phyloP scores from a whole-genome alignment of 805 yeast species.

The Starmera quercuum region DNA sequence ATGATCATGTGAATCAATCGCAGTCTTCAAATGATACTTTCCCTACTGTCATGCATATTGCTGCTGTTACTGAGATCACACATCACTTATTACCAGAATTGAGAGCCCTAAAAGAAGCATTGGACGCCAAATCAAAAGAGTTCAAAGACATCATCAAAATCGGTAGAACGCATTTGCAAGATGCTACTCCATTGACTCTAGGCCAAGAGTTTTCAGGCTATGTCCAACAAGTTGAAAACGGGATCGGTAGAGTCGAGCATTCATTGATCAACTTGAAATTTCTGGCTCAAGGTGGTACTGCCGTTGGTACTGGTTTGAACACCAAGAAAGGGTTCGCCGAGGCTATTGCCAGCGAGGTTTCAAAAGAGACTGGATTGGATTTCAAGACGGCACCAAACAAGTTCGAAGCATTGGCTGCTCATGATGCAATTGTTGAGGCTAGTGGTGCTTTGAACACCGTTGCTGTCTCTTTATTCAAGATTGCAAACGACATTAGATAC shows the following conservation, averaged over 20 bases:
- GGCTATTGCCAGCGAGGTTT: conserved; percentile 79
- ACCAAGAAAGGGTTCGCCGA: conserved; percentile 86
- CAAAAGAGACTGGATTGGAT: conserved; percentile 79
- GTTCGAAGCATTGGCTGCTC: conserved; percentile 98
- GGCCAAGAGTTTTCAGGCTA: conserved; percentile 99
- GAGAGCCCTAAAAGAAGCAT: conserved; percentile 67
- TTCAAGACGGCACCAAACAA: conserved; percentile 97
- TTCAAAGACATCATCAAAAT: conserved; percentile 88
- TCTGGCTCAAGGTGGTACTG: conserved; percentile 99
- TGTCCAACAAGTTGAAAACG: conserved; percentile 87
- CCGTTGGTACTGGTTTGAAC: conserved; percentile 98
- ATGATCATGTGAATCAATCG: conserved; percentile 97
- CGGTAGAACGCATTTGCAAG: conserved; percentile 98
- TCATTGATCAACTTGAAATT: conserved; percentile 67
- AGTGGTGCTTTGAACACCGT: conserved; percentile 95
- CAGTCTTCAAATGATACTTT: conserved; percentile 98
- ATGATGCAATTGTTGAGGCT: conserved; percentile 96
- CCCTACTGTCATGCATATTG: conserved; percentile 99
- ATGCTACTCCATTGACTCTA: conserved; percentile 94
- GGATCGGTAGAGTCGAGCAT: conserved; percentile 78
- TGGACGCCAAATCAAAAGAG: conserved; percentile 72
- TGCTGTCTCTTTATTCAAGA: conserved; percentile 89
- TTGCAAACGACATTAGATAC: conserved; percentile 96
- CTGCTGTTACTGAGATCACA: conserved; percentile 88
- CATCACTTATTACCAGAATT: conserved; percentile 74